These are phyloP conservation scores for Fistulinella cinereoalba DNA, from an alignment of 1,284 basidiomycete genomes.

Conservation along the genomic window DNA sequence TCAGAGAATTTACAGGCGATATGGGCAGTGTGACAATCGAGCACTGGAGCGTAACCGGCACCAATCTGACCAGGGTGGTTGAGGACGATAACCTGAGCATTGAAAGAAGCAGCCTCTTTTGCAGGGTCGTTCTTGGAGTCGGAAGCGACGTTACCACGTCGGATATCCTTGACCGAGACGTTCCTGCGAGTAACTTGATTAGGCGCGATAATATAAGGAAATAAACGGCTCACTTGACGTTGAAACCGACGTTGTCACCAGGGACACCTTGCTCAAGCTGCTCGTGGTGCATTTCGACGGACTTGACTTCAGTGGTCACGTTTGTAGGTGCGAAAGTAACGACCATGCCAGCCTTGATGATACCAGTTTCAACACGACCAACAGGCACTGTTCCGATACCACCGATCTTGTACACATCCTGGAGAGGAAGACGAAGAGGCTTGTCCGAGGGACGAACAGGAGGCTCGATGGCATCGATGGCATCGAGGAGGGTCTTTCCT, in stretches of 20 bases:
- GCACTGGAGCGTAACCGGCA: slow-evolving; percentile 95
- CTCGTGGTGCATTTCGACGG: slow-evolving; percentile 99
- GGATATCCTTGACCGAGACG: slow-evolving; percentile 99
- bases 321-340: slow-evolving; percentile 96
- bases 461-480: slow-evolving; percentile 99
- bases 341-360: slow-evolving; percentile 99
- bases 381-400: slow-evolving; percentile 99
- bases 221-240: slow-evolving; percentile 73
- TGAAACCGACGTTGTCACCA: slow-evolving; percentile 99
- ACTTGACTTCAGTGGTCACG: slow-evolving; percentile 99
- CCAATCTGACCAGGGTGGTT: slow-evolving; percentile 99
- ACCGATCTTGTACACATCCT: slow-evolving; percentile 99
- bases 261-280: slow-evolving; percentile 93
- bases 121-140: slow-evolving; percentile 99
- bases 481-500: slow-evolving; percentile 99
- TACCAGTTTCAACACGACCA: slow-evolving; percentile 99
- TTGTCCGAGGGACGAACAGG: slow-evolving; percentile 97
- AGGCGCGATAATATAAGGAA: background rate
- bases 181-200: slow-evolving; percentile 60
- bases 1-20: slow-evolving; percentile 99
- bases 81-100: slow-evolving; percentile 99
- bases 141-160: slow-evolving; percentile 97
- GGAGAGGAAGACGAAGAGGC: slow-evolving; percentile 99
- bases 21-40: slow-evolving; percentile 99
- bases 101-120: slow-evolving; percentile 99